A percentile compares a stretch with the other conserved stretches of the same genome.
Conservation (phyloP, 2,329 filamentous ascomycete genomes). For the Cytospora piceicola region DNA sequence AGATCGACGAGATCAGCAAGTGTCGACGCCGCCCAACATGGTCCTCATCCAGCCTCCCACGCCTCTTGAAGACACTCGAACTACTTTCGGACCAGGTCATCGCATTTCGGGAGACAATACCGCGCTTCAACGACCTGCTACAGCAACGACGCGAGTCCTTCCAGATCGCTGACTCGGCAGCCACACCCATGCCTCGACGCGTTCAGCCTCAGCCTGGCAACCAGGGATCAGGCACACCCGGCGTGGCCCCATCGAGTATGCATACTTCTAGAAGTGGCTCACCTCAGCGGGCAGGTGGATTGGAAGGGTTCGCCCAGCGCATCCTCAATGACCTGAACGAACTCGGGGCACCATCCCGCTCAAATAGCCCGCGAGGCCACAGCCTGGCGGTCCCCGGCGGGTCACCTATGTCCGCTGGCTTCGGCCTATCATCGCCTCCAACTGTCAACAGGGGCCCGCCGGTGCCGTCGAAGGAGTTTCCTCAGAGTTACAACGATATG, state of each 20-base stretch:
- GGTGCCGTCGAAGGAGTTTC: slow-evolving; percentile 49
- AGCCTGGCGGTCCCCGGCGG: slow-evolving; percentile 44
- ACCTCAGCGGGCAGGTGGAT: slow-evolving; percentile 56
- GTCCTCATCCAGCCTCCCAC: slow-evolving; percentile 53
- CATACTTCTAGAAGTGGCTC: slow-evolving; percentile 55
- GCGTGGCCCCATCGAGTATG: slow-evolving; percentile 46
- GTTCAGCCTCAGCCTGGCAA: slow-evolving; percentile 33
- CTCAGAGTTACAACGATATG: slow-evolving; percentile 40
- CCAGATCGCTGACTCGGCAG: slow-evolving; percentile 59
- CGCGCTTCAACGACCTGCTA: slow-evolving; percentile 74
- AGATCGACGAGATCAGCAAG: slow-evolving; percentile 51
- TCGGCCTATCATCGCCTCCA: slow-evolving; percentile 40
- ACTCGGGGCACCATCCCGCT: slow-evolving; percentile 56
- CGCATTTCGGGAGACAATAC: slow-evolving; percentile 65
- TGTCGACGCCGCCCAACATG: slow-evolving; percentile 60
- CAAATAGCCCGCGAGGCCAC: slow-evolving; percentile 54
- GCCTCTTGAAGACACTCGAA: slow-evolving; percentile 62
- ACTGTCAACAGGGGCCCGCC: slow-evolving; percentile 41
- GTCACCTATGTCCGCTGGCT: slow-evolving; percentile 32
- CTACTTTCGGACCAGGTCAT: slow-evolving; percentile 64
- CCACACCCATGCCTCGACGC: slow-evolving; percentile 37
- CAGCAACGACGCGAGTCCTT: slow-evolving; percentile 68
- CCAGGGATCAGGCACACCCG: slow-evolving; percentile 35
- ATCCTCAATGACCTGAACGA: slow-evolving; percentile 66
- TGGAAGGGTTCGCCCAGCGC: slow-evolving; percentile 66